phyloP scores from a whole-genome alignment of 2,329 filamentous ascomycete species.

The Penicillium sp. region DNA sequence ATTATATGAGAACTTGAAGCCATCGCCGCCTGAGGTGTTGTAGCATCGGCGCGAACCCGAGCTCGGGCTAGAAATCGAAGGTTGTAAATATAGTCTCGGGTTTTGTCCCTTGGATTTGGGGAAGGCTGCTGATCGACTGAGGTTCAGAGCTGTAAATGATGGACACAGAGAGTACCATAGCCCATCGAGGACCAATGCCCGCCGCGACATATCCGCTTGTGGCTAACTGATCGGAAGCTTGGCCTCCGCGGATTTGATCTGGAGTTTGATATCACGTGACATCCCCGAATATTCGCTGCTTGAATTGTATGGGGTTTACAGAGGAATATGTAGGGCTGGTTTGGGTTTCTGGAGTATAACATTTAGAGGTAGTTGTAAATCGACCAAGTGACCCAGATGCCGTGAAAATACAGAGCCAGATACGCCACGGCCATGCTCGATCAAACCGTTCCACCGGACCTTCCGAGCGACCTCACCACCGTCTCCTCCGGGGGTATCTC shows the following conservation, averaged over 20 bases:
- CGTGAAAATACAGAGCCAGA: slow-evolving; percentile 37
- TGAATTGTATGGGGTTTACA: background rate
- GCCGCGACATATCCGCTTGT: slow-evolving; percentile 33
- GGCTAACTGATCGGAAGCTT: slow-evolving; percentile 10
- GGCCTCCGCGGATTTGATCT: slow-evolving; percentile 9
- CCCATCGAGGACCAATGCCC: slow-evolving; percentile 35
- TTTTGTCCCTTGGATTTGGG: slow-evolving; percentile 12
- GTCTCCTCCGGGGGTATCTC: slow-evolving; percentile 37
- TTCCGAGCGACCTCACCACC: slow-evolving; percentile 28
- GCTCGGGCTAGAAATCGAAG: slow-evolving; percentile 7
- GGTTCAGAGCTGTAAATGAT: slow-evolving; percentile 27
- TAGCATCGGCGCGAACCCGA: slow-evolving; percentile 21
- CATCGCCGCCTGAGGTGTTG: slow-evolving; percentile 10
- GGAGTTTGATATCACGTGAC: slow-evolving; percentile 17
- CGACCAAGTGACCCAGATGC: slow-evolving; percentile 29
- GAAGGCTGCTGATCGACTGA: slow-evolving; percentile 17
- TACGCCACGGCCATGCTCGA: slow-evolving; percentile 43
- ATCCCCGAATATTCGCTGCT: background rate
- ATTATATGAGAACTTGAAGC: background rate
- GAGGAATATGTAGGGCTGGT: background rate
- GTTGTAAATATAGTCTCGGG: background rate
- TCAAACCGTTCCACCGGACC: slow-evolving; percentile 30
- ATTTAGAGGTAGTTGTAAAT: slow-evolving; percentile 17
- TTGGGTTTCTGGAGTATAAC: slow-evolving; percentile 12
- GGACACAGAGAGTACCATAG: slow-evolving; percentile 45